Conservation (phyloP, 805 yeast species). For the Candida gorgasii region DNA sequence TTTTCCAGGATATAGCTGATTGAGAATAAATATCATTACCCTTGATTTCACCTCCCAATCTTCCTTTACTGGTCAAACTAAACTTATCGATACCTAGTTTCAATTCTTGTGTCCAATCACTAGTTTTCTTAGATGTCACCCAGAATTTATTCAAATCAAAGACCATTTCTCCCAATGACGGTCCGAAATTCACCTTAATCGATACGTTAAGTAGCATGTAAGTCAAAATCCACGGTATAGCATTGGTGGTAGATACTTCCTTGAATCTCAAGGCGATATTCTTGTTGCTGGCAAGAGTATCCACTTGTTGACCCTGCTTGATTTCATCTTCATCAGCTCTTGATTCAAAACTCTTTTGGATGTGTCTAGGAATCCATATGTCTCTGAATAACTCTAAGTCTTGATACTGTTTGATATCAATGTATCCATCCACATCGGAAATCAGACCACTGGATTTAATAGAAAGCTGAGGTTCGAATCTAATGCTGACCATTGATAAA, state of each 20-base stretch:
- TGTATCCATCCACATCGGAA: constrained; percentile 56
- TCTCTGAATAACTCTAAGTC: constrained; percentile 81
- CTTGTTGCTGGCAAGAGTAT: constrained; percentile 24
- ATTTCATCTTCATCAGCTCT: background rate
- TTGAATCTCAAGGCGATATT: constrained; percentile 50
- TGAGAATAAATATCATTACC: constrained; percentile 53
- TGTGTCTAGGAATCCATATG: constrained; percentile 63
- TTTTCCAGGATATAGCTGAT: constrained; percentile 73
- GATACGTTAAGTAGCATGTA: constrained; percentile 53
- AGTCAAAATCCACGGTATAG: constrained; percentile 75
- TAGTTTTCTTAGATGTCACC: constrained; percentile 65
- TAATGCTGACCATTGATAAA: constrained; percentile 49
- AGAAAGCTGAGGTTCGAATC: constrained; percentile 41
- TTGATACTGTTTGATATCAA: constrained; percentile 83
- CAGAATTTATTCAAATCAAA: constrained; percentile 61
- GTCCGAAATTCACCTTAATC: constrained; percentile 75
- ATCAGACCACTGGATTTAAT: constrained; percentile 54
- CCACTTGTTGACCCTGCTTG: too few relatives aligned
- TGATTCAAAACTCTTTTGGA: background rate
- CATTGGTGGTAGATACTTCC: constrained; percentile 59
- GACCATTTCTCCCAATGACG: constrained; percentile 69
- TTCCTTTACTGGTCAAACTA: constrained; percentile 62
- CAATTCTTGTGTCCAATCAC: constrained; percentile 71
- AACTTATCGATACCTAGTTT: constrained; percentile 58
- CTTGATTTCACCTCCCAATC: constrained; percentile 72